A percentile compares a stretch with the other conserved stretches of the same genome.
Evolutionary conservation across 139 green algal species (phyloP).

Genomic region (Volvox reticuliferus): DNA sequence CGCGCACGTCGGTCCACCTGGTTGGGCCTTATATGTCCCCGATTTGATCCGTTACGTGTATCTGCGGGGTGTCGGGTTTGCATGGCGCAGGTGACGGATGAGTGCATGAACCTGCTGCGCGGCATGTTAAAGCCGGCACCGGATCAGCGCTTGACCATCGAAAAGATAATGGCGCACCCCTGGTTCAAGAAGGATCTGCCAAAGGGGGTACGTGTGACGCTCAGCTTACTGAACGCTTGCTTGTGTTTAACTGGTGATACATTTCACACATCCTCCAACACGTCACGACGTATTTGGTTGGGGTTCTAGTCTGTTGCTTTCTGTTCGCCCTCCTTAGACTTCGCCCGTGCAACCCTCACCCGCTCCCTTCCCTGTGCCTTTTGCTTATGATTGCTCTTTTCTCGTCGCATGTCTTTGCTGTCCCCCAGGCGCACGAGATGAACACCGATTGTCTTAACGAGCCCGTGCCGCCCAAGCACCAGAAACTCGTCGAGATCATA

Average conservation of each 20-base stretch:
- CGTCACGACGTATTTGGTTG: too few species aligned
- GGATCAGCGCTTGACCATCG: constrained; percentile 64
- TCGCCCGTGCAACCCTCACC: background rate
- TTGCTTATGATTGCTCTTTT: background rate
- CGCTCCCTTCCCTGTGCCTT: background rate
- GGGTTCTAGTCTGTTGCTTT: background rate
- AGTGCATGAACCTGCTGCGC: constrained; percentile 72
- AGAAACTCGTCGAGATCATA: constrained; percentile 57
- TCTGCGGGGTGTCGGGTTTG: too few species aligned
- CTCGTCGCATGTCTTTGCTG: background rate
- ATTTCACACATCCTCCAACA: too few species aligned
- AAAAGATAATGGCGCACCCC: constrained; percentile 73
- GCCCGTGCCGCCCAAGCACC: constrained; percentile 56
- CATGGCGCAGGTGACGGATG: constrained; percentile 31
- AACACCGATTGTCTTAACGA: constrained; percentile 61
- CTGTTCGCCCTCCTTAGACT: background rate
- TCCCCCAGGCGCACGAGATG: constrained; percentile 49
- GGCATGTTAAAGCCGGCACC: constrained; percentile 63
- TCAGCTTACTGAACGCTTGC: too few species aligned
- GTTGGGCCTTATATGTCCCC: too few species aligned
- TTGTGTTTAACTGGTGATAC: too few species aligned
- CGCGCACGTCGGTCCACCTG: too few species aligned
- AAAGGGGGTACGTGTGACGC: constrained; percentile 48
- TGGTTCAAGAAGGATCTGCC: constrained; percentile 87
- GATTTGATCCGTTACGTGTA: too few species aligned